A percentile compares a stretch with the other conserved stretches of the same genome.
Evolutionary conservation across 257 asterid genomes (phyloP).

Genomic region (Cordia subcordata): DNA sequence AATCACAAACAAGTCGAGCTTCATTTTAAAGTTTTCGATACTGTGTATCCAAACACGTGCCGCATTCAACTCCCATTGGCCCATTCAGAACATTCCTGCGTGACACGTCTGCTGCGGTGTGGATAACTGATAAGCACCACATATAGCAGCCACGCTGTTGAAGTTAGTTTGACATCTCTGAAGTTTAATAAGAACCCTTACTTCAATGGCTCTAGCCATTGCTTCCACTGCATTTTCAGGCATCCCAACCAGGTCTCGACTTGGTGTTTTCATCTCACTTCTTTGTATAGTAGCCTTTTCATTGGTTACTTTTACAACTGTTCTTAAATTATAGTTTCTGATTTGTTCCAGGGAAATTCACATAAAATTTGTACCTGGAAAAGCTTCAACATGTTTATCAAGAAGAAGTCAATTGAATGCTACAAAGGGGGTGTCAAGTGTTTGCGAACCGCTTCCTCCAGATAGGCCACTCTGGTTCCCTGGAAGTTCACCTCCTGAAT

Average conservation of each 20-base stretch:
- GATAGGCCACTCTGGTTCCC: conserved; percentile 94
- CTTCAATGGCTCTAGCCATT: conserved; percentile 50
- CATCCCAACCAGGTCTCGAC: conserved; percentile 37
- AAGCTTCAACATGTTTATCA: conserved; percentile 11
- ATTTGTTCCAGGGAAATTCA: conserved; percentile 26
- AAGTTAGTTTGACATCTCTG: no score
- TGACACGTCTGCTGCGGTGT: conserved; percentile 14
- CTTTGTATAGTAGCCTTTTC: neutral
- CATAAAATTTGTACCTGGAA: conserved; percentile 18
- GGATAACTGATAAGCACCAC: conserved; percentile 23
- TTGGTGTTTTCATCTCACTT: neutral
- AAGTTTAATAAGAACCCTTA: neutral
- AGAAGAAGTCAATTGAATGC: conserved; percentile 37
- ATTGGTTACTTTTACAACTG: neutral
- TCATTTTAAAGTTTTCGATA: no score
- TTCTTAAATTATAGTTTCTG: neutral
- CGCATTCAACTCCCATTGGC: conserved; percentile 9
- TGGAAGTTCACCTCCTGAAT: conserved; percentile 79
- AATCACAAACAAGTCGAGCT: no score
- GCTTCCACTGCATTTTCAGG: conserved; percentile 44
- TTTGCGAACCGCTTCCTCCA: conserved; percentile 81
- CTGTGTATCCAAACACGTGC: conserved; percentile 9
- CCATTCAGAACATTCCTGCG: conserved; percentile 14
- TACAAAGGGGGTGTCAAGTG: conserved; percentile 67
- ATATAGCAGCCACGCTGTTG: neutral